Conservation (phyloP, 2,329 filamentous ascomycete species). For the Teratosphaeria zuluensis region DNA sequence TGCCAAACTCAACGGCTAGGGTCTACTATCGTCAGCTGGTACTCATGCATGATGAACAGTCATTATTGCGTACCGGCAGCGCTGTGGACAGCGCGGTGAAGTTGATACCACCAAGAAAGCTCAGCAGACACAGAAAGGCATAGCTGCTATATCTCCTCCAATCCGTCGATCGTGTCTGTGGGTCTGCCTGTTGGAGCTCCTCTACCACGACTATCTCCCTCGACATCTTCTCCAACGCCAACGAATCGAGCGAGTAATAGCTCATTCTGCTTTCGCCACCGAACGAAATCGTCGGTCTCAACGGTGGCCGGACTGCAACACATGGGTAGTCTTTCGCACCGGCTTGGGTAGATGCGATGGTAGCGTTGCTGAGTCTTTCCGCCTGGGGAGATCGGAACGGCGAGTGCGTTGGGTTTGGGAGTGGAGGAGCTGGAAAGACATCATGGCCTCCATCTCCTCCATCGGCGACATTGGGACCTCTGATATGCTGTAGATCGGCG, state of each 20-base stretch:
- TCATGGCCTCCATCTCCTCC: neutral
- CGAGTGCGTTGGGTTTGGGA: neutral
- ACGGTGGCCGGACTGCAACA: slow-evolving; percentile 8
- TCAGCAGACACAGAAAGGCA: slow-evolving; percentile 6
- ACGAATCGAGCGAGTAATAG: slow-evolving; percentile 8
- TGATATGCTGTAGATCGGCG: slow-evolving; percentile 1
- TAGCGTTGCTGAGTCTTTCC: slow-evolving; percentile 15
- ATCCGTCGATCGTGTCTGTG: neutral
- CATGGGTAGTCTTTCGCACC: slow-evolving; percentile 5
- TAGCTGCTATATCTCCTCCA: slow-evolving; percentile 5
- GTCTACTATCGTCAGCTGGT: neutral
- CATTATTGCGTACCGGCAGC: slow-evolving; percentile 4
- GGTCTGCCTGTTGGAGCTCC: neutral
- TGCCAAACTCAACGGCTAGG: slow-evolving; percentile 4
- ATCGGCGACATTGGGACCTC: neutral
- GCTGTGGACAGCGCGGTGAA: slow-evolving; percentile 5
- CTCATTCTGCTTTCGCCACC: slow-evolving; percentile 8
- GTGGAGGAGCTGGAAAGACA: neutral
- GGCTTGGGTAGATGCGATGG: slow-evolving; percentile 3
- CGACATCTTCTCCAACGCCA: slow-evolving; percentile 2
- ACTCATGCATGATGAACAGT: neutral
- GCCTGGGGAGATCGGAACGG: slow-evolving; percentile 4
- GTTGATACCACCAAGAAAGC: slow-evolving; percentile 5
- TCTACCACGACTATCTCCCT: neutral
- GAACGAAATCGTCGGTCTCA: slow-evolving; percentile 10